These are phyloP conservation scores for Magnusiomyces fungicola DNA, from an alignment of 1,139 yeast species.

Conservation along the genomic window DNA sequence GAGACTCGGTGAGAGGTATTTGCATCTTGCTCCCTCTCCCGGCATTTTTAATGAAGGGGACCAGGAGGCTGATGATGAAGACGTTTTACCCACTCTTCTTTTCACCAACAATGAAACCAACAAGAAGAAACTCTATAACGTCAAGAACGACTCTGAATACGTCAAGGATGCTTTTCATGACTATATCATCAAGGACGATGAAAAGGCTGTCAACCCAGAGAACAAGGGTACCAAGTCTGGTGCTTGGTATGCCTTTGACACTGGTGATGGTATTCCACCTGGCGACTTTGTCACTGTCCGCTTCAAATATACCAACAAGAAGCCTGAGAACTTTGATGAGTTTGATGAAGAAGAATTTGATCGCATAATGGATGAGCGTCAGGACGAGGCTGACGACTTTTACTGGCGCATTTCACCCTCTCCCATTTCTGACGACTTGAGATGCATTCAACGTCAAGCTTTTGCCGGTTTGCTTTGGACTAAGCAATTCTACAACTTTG, in stretches of 20 bases:
- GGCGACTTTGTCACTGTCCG: conserved; percentile 86
- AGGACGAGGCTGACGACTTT: conserved; percentile 88
- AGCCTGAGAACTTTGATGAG: conserved; percentile 33
- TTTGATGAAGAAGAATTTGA: conserved; percentile 78
- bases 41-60: conserved; percentile 39
- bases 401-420: conserved; percentile 86
- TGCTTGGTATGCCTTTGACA: conserved; percentile 77
- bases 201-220: conserved; percentile 61
- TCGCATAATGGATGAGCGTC: conserved; percentile 61
- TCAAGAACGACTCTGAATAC: conserved; percentile 46
- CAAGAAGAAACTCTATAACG: conserved; percentile 54
- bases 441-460: conserved; percentile 89
- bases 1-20: conserved; percentile 63
- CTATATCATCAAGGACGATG: conserved; percentile 54
- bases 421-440: conserved; percentile 74
- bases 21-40: conserved; percentile 85
- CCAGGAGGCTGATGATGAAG: conserved; percentile 35
- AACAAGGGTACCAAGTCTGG: conserved; percentile 65
- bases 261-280: conserved; percentile 71
- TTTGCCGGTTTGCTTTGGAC: conserved; percentile 94
- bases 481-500: conserved; percentile 84
- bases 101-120: conserved; percentile 92
- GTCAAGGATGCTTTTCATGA: conserved; percentile 94
- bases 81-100: conserved; percentile 65
- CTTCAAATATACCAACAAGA: conserved; percentile 53